Conservation (phyloP, 805 yeast genomes). For the Ogataea trehaloabstinens region DNA sequence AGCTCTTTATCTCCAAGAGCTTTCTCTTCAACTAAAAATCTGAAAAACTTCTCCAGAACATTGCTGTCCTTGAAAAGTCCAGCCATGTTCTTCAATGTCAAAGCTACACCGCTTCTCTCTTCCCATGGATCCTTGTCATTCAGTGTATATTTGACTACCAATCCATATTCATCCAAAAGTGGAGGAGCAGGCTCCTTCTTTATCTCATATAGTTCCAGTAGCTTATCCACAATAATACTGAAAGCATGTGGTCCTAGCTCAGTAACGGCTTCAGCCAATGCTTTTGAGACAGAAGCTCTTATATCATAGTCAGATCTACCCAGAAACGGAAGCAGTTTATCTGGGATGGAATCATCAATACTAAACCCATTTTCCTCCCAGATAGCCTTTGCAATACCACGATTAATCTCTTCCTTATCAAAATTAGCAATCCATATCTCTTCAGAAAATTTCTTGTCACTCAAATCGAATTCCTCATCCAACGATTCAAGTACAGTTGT, state of each 20-base stretch:
- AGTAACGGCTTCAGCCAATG: constrained; percentile 60
- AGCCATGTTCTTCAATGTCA: constrained; percentile 57
- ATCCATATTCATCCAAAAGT: constrained; percentile 73
- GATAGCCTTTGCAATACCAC: constrained; percentile 70
- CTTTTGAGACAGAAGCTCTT: constrained; percentile 68
- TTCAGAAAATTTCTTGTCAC: constrained; percentile 34
- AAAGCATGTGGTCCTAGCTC: constrained; percentile 23
- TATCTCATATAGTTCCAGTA: constrained; percentile 56
- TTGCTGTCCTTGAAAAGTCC: constrained; percentile 39
- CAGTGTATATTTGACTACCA: constrained; percentile 59
- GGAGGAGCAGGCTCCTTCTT: constrained; percentile 76
- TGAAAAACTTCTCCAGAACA: constrained; percentile 53
- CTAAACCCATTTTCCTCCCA: constrained; percentile 74
- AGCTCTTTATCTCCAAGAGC: constrained; percentile 76
- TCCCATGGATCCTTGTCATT: constrained; percentile 80
- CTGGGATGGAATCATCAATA: constrained; percentile 45
- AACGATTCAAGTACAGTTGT: constrained; percentile 76
- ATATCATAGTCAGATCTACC: constrained; percentile 61
- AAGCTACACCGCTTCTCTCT: constrained; percentile 76
- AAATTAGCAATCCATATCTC: constrained; percentile 79
- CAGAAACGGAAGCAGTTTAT: constrained; percentile 47
- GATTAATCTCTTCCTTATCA: constrained; percentile 63
- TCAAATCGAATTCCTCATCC: constrained; percentile 76
- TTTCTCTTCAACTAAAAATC: constrained; percentile 52
- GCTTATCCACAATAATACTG: constrained; percentile 39